Percentiles rank a stretch among this genome's conserved stretches.
phyloP scores from a whole-genome alignment of 1,284 basidiomycete species.

The Moesziomyces globuligerus region DNA sequence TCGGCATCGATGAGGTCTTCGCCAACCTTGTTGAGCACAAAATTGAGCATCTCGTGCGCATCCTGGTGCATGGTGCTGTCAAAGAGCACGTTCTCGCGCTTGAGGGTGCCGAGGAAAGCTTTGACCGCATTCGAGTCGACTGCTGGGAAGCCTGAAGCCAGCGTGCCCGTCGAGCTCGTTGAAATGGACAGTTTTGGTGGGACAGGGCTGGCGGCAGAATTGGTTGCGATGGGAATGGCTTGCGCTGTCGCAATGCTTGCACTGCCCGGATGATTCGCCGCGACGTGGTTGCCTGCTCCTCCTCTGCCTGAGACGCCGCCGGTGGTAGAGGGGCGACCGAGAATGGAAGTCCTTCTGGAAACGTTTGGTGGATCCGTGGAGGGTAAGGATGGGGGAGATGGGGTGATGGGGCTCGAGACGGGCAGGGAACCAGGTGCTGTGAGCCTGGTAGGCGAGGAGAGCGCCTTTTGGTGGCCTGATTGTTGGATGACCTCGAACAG shows the following conservation, averaged over 20 bases:
- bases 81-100: conserved; percentile 61
- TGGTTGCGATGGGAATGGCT: conserved; percentile 35
- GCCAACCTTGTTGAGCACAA: conserved; percentile 88
- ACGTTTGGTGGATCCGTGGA: conserved; percentile 12
- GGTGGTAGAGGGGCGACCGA: conserved; percentile 33
- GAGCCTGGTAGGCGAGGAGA: conserved; percentile 32
- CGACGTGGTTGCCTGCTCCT: conserved; percentile 25
- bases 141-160: conserved; percentile 86
- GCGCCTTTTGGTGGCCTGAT: conserved; percentile 27
- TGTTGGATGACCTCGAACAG: conserved; percentile 50
- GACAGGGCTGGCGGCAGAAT: conserved; percentile 17
- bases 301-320: conserved; percentile 30
- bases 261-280: conserved; percentile 6
- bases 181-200: conserved; percentile 39
- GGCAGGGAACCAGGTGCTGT: conserved; percentile 31
- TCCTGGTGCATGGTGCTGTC: conserved; percentile 74
- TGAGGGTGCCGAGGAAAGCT: conserved; percentile 54
- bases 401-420: conserved; percentile 27
- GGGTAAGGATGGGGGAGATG: conserved; percentile 9
- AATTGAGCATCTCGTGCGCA: conserved; percentile 96
- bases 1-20: conserved; percentile 82
- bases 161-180: conserved; percentile 72
- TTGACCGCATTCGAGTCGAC: conserved; percentile 52
- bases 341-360: conserved; percentile 33
- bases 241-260: conserved; percentile 18